Conservation (phyloP, 2,329 filamentous ascomycete species). For the Colletotrichum zoysiae region DNA sequence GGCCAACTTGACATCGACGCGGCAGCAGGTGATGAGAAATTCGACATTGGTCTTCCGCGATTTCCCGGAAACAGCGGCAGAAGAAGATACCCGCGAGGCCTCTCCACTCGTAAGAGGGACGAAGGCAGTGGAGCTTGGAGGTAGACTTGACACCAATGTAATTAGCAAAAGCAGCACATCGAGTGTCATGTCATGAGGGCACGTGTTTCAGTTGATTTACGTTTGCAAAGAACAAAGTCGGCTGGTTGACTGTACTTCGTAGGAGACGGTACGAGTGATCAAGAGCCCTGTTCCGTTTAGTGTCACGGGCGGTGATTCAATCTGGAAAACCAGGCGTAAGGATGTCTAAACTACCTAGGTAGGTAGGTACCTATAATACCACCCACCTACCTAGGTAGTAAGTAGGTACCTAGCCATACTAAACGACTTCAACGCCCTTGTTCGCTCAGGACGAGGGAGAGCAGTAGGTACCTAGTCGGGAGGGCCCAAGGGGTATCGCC, state of each 20-base stretch:
- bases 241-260: background rate
- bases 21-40: background rate
- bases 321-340: background rate
- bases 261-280: background rate
- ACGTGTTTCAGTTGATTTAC: background rate
- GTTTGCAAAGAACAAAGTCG: background rate
- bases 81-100: slow-evolving; percentile 43
- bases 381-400: too few relatives aligned
- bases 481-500: too few relatives aligned
- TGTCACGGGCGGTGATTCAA: background rate
- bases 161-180: background rate
- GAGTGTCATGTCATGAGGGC: background rate
- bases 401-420: background rate
- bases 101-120: slow-evolving; percentile 8
- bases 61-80: slow-evolving; percentile 43
- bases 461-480: too few relatives aligned
- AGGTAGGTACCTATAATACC: background rate
- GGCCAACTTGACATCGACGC: background rate
- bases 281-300: background rate
- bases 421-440: background rate
- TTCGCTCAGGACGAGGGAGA: background rate
- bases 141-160: background rate
- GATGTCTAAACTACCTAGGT: background rate
- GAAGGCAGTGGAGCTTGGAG: background rate
- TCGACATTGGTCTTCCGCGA: slow-evolving; percentile 17